Evolutionary conservation across 768 basidiomycete genomes (phyloP), one percentile per base, ranked within the genome.

Genomic region (Termitomyces sp.): DNA sequence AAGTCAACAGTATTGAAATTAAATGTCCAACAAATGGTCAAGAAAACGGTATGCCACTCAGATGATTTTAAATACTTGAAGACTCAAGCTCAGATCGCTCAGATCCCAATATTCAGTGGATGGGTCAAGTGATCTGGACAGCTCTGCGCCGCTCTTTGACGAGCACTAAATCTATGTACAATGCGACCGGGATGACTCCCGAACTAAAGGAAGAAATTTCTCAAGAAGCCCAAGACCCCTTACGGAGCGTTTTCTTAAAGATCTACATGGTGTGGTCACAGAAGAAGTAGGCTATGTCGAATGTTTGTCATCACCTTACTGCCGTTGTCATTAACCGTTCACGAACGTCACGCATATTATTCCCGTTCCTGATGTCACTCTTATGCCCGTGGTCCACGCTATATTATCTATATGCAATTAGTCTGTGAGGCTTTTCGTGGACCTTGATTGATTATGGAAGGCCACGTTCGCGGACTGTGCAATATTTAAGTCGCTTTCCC

Each of bases 211-310:
- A 53, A 45, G 45, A 15, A 47, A 11, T 62, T 1, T 9, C 38
- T 46, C 49, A 10, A 31, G 62, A 56, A 50, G 34, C 50, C 32
- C 31, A 60, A 34, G 62, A 63, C 25, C 53, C 40, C 6, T n/a
- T 36, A n/a, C 29, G 54, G 25, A 51, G n/a, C 49, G 34, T 25
- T 32, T 56, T 60, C 29, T 38, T 29, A 0, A 37, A 56, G 9
- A 1, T 63, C 29, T 29, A 50, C 46, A 51, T 60, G 54, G 45
- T 43, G 12, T 63, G 54, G 57, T 51, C 62, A 4, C 58, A 49
- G 31, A 63, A 63, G 40, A 47, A 45, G 36, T 46, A 53, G 32
- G 40, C 29, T 2, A n/a, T 29, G 14, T 15, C 51, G 15, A 12
- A 14, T 12, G 10, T 14, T 1, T 38, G 8, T 32, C 38, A 20